phyloP scores from a whole-genome alignment of 148 eudicot genomes.

The Persicaria tinctoria region DNA sequence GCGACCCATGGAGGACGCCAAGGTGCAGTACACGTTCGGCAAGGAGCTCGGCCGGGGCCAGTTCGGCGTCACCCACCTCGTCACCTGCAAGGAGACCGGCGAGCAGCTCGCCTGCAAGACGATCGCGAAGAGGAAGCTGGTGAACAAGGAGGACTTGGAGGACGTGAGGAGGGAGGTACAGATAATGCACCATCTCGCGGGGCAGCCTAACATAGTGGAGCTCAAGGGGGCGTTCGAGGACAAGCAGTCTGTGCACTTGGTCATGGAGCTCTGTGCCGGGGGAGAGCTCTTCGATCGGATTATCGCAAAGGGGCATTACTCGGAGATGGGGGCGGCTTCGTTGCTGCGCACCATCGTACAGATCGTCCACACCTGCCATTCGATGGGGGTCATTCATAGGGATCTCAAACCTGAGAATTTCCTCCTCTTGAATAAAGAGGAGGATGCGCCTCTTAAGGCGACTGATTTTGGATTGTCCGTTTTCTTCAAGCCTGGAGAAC shows the following conservation, averaged over 20 bases:
- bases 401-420: slow-evolving; percentile 92
- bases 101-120: slow-evolving; percentile 53
- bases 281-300: slow-evolving; percentile 92
- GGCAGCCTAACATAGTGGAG: slow-evolving; percentile 74
- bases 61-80: slow-evolving; percentile 44
- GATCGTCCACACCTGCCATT: slow-evolving; percentile 77
- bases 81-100: slow-evolving; percentile 34
- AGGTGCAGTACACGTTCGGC: slow-evolving; percentile 27
- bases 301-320: slow-evolving; percentile 77
- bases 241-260: slow-evolving; percentile 79
- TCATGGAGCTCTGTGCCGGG: slow-evolving; percentile 92
- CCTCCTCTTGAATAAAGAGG: slow-evolving; percentile 66
- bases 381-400: slow-evolving; percentile 85
- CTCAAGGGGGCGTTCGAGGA: slow-evolving; percentile 81
- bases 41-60: slow-evolving; percentile 58
- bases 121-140: slow-evolving; percentile 72
- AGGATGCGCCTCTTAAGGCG: slow-evolving; percentile 71
- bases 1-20: slow-evolving; percentile 46
- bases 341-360: slow-evolving; percentile 82
- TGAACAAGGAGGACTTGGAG: slow-evolving; percentile 79
- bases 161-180: slow-evolving; percentile 87
- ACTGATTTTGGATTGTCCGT: slow-evolving; percentile 88
- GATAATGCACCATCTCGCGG: slow-evolving; percentile 74
- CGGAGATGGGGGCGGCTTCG: slow-evolving; percentile 78
- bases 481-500: slow-evolving; percentile 61